phyloP scores from a whole-genome alignment of 169 alveolate genomes.

The Eimeria acervulina region DNA sequence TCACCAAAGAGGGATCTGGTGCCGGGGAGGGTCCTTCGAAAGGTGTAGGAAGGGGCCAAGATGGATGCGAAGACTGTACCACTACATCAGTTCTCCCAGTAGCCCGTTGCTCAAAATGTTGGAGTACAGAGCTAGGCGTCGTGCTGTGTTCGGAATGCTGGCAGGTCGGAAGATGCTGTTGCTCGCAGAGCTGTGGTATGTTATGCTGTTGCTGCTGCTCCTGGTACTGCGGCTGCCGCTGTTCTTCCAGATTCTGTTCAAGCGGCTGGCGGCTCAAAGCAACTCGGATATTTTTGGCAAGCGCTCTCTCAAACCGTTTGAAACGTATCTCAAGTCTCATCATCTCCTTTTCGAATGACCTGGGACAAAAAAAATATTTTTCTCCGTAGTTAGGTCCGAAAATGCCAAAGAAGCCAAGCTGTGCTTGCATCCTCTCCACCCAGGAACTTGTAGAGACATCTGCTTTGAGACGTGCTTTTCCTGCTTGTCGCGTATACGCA shows the following conservation, averaged over 20 bases:
- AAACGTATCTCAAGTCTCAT: background rate
- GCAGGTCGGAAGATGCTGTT: background rate
- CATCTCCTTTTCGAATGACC: background rate
- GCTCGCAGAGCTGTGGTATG: background rate
- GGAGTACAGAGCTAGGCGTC: background rate
- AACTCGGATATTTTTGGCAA: too few relatives aligned
- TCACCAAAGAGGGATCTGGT: background rate
- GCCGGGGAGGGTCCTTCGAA: background rate
- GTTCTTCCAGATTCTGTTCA: background rate
- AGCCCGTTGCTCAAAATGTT: background rate
- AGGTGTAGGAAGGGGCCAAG: background rate
- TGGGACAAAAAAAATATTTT: background rate
- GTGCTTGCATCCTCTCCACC: background rate
- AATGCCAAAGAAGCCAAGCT: background rate
- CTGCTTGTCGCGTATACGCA: background rate
- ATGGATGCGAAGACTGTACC: background rate
- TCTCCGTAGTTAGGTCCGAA: background rate
- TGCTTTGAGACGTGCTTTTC: background rate
- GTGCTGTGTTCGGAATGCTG: background rate
- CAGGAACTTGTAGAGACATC: background rate
- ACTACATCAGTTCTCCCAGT: background rate
- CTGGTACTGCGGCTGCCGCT: background rate
- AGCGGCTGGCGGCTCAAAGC: background rate
- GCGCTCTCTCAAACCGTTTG: background rate
- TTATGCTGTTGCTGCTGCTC: background rate